Conservation (phyloP, 768 basidiomycete genomes). For the Naganishia vaughanmartiniae region DNA sequence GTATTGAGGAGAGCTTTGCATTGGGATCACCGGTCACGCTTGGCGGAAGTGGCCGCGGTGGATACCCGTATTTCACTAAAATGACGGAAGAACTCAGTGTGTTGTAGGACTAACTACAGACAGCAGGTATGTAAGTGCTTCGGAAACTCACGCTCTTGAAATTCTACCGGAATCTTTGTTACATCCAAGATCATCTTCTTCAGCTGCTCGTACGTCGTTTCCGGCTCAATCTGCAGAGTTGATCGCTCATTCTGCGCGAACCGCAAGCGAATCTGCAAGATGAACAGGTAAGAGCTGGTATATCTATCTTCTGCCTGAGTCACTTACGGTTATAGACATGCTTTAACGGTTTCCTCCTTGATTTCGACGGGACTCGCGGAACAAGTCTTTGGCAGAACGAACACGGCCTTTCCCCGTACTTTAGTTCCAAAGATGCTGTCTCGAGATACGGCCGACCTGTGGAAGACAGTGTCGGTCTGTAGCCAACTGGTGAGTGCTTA, state of each 20-base stretch:
- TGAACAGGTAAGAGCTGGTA: not conserved
- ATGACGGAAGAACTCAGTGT: not conserved
- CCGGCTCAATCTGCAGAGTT: constrained; percentile 68
- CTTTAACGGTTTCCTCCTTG: not conserved
- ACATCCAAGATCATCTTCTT: constrained; percentile 66
- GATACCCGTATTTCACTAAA: constrained; percentile 65
- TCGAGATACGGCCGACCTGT: not conserved
- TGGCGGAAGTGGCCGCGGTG: constrained; percentile 66
- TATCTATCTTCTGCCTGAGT: not conserved
- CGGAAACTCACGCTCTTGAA: constrained; percentile 65
- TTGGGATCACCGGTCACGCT: constrained; percentile 55
- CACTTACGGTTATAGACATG: constrained; percentile 8
- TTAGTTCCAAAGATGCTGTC: too few species aligned
- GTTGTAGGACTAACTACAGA: constrained; percentile 2
- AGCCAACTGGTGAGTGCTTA: not conserved
- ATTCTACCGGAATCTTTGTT: constrained; percentile 69
- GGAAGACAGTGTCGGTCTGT: not conserved
- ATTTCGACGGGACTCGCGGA: not conserved
- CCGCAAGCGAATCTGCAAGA: constrained; percentile 63
- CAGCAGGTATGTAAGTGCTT: not conserved
- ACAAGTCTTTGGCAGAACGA: not conserved
- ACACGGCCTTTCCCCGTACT: not conserved
- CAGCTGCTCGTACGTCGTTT: constrained; percentile 65
- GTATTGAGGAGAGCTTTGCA: constrained; percentile 71
- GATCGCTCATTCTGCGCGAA: constrained; percentile 74